Conservation (phyloP, 805 yeast genomes). For the Candida krabiensis region DNA sequence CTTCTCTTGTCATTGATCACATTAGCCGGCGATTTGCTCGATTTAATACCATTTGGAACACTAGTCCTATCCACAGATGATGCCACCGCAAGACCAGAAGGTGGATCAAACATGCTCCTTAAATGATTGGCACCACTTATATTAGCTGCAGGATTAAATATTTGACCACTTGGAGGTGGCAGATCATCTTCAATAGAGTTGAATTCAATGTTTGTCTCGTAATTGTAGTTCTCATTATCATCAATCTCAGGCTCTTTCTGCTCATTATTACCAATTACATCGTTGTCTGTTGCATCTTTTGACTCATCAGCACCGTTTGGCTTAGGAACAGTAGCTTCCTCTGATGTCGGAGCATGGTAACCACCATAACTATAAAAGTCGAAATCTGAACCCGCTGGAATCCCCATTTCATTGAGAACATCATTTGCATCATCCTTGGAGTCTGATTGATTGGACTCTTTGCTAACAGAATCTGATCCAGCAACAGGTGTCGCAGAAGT, state of each 20-base stretch:
- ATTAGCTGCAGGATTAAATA: conserved; percentile 20
- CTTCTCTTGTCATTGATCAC: conserved; percentile 27
- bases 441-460: neutral
- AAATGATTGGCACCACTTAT: conserved; percentile 20
- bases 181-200: conserved; percentile 11
- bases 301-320: neutral
- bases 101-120: conserved; percentile 31
- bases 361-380: conserved; percentile 36
- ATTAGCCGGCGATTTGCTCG: conserved; percentile 22
- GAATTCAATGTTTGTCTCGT: neutral
- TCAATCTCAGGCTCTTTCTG: conserved; percentile 3
- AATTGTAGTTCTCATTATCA: neutral
- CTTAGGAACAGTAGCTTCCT: conserved; percentile 5
- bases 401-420: conserved; percentile 7
- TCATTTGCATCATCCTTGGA: conserved; percentile 3
- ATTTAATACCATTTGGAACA: neutral
- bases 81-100: conserved; percentile 15
- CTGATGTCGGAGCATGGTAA: conserved; percentile 25
- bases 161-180: conserved; percentile 22
- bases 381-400: conserved; percentile 15
- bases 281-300: neutral
- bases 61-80: no score
- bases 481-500: conserved; percentile 2
- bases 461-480: neutral
- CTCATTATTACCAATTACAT: conserved; percentile 7